Conservation (phyloP, 164 flowering plant genomes). For the Magnolia kwangsiensis region DNA sequence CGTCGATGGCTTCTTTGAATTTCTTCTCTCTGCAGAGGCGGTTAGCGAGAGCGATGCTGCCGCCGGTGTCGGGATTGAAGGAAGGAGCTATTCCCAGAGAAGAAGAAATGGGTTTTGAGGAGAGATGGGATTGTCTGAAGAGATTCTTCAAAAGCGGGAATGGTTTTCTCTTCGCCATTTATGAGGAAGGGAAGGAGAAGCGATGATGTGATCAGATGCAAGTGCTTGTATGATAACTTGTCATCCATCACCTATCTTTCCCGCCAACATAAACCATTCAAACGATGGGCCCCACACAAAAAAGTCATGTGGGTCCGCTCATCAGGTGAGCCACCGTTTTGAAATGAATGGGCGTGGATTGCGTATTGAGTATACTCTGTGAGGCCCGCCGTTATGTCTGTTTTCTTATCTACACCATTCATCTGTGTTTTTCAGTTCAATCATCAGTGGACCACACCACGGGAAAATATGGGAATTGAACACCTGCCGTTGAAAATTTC, state of each 20-base stretch:
- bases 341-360: too few relatives aligned
- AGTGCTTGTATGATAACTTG: neutral
- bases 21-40: slow-evolving; percentile 23
- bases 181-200: neutral
- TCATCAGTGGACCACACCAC: too few relatives aligned
- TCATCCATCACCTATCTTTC: neutral
- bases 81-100: neutral
- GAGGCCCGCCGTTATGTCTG: too few relatives aligned
- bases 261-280: neutral
- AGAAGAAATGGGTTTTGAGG: neutral
- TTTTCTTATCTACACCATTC: too few relatives aligned
- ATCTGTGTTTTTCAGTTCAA: too few relatives aligned
- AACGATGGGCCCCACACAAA: neutral
- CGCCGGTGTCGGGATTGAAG: slow-evolving; percentile 8
- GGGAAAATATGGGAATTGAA: too few relatives aligned
- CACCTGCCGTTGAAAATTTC: too few relatives aligned
- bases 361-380: too few relatives aligned
- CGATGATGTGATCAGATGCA: neutral
- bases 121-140: neutral
- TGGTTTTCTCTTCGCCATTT: too few relatives aligned
- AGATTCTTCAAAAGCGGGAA: neutral
- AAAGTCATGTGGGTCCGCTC: too few relatives aligned
- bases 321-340: too few relatives aligned
- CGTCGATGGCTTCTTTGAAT: slow-evolving; percentile 25
- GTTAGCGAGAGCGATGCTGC: neutral